Evolutionary conservation across 129 eudicot genomes (phyloP).

Genomic region (Flaveria bidentis): DNA sequence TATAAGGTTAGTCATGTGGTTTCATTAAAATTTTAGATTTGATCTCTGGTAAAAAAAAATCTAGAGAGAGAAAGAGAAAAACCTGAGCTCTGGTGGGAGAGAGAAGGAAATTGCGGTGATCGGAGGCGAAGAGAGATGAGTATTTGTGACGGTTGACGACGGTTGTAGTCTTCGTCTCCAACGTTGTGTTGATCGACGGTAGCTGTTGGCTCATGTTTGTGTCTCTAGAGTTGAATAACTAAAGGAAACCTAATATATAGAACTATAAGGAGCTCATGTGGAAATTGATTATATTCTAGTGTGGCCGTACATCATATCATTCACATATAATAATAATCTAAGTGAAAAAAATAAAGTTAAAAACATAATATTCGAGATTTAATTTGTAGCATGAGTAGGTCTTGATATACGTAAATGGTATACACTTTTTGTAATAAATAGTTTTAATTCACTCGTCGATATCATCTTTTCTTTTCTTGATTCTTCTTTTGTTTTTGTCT

Average conservation of each 20-base stretch:
- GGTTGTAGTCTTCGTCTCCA: slow-evolving; percentile 3
- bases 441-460: background rate
- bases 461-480: background rate
- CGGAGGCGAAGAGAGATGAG: slow-evolving; percentile 49
- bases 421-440: background rate
- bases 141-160: slow-evolving; percentile 27
- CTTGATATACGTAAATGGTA: background rate
- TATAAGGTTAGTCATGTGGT: too few species aligned
- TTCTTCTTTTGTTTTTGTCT: background rate
- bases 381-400: background rate
- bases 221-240: slow-evolving; percentile 11
- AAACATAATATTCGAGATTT: background rate
- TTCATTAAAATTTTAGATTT: too few species aligned
- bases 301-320: slow-evolving; percentile 23
- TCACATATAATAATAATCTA: background rate
- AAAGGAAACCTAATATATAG: slow-evolving; percentile 10
- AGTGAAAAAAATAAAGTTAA: background rate
- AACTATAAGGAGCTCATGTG: slow-evolving; percentile 13
- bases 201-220: slow-evolving; percentile 35
- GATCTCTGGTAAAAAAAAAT: background rate
- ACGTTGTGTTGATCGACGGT: slow-evolving; percentile 7
- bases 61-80: slow-evolving; percentile 1
- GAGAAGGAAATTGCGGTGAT: slow-evolving; percentile 64
- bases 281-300: slow-evolving; percentile 18
- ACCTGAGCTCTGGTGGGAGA: slow-evolving; percentile 71